These are phyloP conservation scores for Globisporangium spinosum DNA, from an alignment of 352 stramenopile species.

Conservation along the genomic window DNA sequence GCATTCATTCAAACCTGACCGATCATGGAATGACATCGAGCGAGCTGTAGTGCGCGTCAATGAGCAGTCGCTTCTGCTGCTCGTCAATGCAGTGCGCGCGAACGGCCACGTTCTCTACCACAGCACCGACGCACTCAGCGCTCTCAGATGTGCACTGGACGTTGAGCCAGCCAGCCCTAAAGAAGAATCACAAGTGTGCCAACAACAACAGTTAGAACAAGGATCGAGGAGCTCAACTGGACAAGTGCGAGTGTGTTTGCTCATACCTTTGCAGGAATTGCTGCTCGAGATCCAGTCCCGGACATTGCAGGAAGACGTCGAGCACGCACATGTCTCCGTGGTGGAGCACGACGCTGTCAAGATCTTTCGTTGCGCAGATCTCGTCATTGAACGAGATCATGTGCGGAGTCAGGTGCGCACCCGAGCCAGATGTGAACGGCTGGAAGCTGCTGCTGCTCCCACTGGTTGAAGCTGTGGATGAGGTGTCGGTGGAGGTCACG, in stretches of 20 bases:
- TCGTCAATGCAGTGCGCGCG: slow-evolving; percentile 10
- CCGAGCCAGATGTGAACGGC: slow-evolving; percentile 33
- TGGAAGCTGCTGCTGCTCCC: slow-evolving; percentile 17
- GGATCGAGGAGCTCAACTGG: background rate
- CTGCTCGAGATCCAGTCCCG: slow-evolving; percentile 47
- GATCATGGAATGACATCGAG: slow-evolving; percentile 5
- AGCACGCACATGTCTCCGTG: slow-evolving; percentile 49
- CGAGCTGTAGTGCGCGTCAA: slow-evolving; percentile 8
- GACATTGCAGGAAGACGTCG: slow-evolving; percentile 48
- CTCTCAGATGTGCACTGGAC: slow-evolving; percentile 1
- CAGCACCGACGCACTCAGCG: background rate
- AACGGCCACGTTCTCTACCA: background rate
- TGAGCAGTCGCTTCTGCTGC: slow-evolving; percentile 11
- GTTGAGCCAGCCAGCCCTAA: slow-evolving; percentile 12
- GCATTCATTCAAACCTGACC: background rate
- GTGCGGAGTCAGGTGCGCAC: slow-evolving; percentile 40
- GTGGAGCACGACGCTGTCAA: slow-evolving; percentile 28
- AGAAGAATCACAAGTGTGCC: background rate
- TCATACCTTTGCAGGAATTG: slow-evolving; percentile 50
- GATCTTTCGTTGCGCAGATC: slow-evolving; percentile 19
- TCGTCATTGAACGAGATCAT: slow-evolving; percentile 36
- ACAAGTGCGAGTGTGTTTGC: background rate
- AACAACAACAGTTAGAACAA: background rate
- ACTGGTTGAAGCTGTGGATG: slow-evolving; percentile 1
- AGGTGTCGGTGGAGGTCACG: slow-evolving; percentile 6